Percentiles rank a stretch among this genome's conserved stretches.
Evolutionary conservation across 2,329 filamentous ascomycete genomes (phyloP).

Genomic region (Colletotrichum spinosum): DNA sequence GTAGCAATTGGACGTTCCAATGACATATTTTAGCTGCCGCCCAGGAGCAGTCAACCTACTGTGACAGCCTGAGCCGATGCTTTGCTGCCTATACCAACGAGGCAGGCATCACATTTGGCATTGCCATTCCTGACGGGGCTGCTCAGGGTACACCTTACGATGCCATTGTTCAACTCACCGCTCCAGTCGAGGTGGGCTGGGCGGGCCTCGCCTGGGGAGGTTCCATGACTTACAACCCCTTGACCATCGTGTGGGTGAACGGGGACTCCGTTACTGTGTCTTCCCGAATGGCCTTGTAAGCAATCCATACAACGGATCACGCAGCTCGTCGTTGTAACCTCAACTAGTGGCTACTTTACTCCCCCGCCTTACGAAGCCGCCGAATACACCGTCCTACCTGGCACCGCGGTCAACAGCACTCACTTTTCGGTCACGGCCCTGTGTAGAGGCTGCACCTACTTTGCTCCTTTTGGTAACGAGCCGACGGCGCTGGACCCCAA

Average conservation of each 20-base stretch:
- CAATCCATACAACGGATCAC: neutral
- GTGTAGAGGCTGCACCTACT: conserved; percentile 55
- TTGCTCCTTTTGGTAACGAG: conserved; percentile 55
- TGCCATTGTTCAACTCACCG: conserved; percentile 54
- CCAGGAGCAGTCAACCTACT: conserved; percentile 36
- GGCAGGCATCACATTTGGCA: conserved; percentile 44
- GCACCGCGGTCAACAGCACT: conserved; percentile 48
- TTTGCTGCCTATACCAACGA: conserved; percentile 43
- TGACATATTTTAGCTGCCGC: conserved; percentile 12
- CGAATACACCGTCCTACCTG: conserved; percentile 49
- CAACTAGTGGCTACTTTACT: conserved; percentile 48
- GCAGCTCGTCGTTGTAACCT: neutral
- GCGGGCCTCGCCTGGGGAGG: conserved; percentile 58
- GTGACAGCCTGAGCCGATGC: conserved; percentile 39
- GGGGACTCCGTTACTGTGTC: conserved; percentile 51
- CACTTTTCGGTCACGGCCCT: conserved; percentile 50
- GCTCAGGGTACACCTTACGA: conserved; percentile 48
- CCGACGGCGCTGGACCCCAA: conserved; percentile 51
- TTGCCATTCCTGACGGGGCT: conserved; percentile 50
- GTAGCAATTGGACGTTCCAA: too few species aligned
- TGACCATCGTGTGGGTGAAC: conserved; percentile 56
- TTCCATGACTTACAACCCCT: conserved; percentile 57
- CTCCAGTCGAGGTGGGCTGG: conserved; percentile 55
- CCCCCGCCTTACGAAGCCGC: conserved; percentile 47
- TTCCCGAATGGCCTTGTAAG: conserved; percentile 51